Conservation (phyloP, 208 protist species). For the Trypanosoma scelopori region DNA sequence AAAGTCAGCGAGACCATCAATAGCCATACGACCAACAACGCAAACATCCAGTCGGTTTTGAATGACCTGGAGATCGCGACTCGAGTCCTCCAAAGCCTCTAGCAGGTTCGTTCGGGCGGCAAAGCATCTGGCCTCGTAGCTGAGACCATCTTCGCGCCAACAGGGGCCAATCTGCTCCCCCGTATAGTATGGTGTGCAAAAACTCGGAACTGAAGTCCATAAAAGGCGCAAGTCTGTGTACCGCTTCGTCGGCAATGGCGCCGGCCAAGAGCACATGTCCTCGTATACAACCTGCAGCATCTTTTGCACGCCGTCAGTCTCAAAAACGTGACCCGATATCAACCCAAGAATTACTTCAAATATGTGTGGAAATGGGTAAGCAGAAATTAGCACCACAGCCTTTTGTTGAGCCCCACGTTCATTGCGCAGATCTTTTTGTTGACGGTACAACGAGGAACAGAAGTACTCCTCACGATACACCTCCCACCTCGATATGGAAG, state of each 20-base stretch:
- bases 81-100: conserved; percentile 6
- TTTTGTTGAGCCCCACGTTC: conserved; percentile 30
- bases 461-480: conserved; percentile 28
- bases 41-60: conserved; percentile 1
- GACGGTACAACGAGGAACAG: conserved; percentile 25
- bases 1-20: conserved; percentile 8
- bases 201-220: conserved; percentile 5
- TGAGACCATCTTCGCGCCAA: conserved; percentile 3
- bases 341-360: conserved; percentile 19
- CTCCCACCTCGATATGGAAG: not conserved
- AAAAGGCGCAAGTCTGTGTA: conserved; percentile 12
- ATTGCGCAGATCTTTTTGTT: conserved; percentile 23
- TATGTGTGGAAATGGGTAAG: conserved; percentile 25
- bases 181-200: conserved; percentile 25
- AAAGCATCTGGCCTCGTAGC: conserved; percentile 3
- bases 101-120: not conserved
- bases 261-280: conserved; percentile 28
- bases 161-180: conserved; percentile 5
- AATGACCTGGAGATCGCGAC: not conserved
- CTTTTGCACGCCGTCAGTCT: conserved; percentile 9
- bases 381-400: conserved; percentile 28
- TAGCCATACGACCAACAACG: conserved; percentile 4
- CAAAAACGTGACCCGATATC: conserved; percentile 14
- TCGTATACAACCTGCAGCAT: conserved; percentile 16
- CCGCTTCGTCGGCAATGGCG: conserved; percentile 16